phyloP scores from a whole-genome alignment of 192 early-diverging fungal genomes.

The Coemansia sp. region DNA sequence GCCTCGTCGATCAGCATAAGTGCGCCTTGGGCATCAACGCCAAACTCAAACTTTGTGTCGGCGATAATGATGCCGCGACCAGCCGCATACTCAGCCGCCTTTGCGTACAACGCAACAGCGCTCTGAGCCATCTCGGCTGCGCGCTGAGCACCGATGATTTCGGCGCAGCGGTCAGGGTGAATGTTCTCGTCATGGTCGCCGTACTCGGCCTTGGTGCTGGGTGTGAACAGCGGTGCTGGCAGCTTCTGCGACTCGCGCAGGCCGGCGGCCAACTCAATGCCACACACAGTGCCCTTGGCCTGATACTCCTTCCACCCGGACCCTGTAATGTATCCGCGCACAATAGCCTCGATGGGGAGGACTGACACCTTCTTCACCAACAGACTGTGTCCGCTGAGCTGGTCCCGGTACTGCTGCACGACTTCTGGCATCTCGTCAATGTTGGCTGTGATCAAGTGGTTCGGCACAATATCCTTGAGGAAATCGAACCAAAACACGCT shows the following conservation, averaged over 20 bases:
- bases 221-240: slow-evolving; percentile 86
- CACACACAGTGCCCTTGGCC: slow-evolving; percentile 90
- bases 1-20: slow-evolving; percentile 95
- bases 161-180: slow-evolving; percentile 87
- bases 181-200: slow-evolving; percentile 99
- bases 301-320: slow-evolving; percentile 97
- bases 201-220: slow-evolving; percentile 98
- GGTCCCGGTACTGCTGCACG: slow-evolving; percentile 87
- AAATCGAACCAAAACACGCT: slow-evolving; percentile 95
- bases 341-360: slow-evolving; percentile 96
- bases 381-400: slow-evolving; percentile 89
- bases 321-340: slow-evolving; percentile 97
- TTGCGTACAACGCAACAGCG: slow-evolving; percentile 79
- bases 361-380: slow-evolving; percentile 92
- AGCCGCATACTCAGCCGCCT: slow-evolving; percentile 84
- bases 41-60: slow-evolving; percentile 99
- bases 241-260: slow-evolving; percentile 88
- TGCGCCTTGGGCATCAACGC: slow-evolving; percentile 79
- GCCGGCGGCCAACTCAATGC: slow-evolving; percentile 80
- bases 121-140: slow-evolving; percentile 76
- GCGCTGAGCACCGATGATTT: slow-evolving; percentile 80
- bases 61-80: slow-evolving; percentile 96
- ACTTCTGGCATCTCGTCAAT: slow-evolving; percentile 89
- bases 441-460: slow-evolving; percentile 95
- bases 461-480: slow-evolving; percentile 87